A percentile compares a stretch with the other conserved stretches of the same genome.
Evolutionary conservation across 352 stramenopile genomes (phyloP).

Genomic region (Phytophthora kernoviae): DNA sequence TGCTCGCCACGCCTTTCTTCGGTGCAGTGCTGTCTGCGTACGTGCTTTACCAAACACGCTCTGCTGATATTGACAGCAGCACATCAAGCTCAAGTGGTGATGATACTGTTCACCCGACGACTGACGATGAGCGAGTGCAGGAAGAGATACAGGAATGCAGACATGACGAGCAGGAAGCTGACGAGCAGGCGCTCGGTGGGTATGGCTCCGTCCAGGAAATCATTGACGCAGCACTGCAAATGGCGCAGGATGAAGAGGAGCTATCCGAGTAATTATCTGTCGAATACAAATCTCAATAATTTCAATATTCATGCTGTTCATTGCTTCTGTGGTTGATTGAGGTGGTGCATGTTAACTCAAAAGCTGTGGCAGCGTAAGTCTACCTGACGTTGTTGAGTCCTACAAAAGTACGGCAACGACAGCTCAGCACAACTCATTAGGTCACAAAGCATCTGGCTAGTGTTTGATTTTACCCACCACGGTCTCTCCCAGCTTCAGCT

Average conservation of each 20-base stretch:
- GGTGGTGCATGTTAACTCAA: too few relatives aligned
- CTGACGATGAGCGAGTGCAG: constrained; percentile 14
- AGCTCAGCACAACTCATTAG: too few relatives aligned
- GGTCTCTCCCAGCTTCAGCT: too few relatives aligned
- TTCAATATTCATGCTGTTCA: too few relatives aligned
- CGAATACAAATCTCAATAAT: too few relatives aligned
- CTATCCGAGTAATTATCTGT: constrained; percentile 28
- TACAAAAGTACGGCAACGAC: too few relatives aligned
- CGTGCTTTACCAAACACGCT: constrained; percentile 51
- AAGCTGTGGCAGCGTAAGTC: too few relatives aligned
- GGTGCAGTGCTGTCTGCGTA: constrained; percentile 69
- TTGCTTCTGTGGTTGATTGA: too few relatives aligned
- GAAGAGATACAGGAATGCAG: constrained; percentile 12
- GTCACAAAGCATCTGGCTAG: too few relatives aligned
- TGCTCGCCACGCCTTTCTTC: constrained; percentile 70
- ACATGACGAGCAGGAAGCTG: constrained; percentile 8
- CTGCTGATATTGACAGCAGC: constrained; percentile 16
- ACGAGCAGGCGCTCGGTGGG: constrained; percentile 33
- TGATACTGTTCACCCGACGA: constrained; percentile 6
- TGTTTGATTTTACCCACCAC: neutral
- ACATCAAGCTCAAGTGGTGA: constrained; percentile 35
- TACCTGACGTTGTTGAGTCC: too few relatives aligned
- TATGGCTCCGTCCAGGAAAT: constrained; percentile 50
- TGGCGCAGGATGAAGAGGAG: constrained; percentile 72
- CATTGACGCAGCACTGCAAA: constrained; percentile 61